Evolutionary conservation across 1,139 yeast species (phyloP).

Genomic region (Wickerhamomyces sp.): DNA sequence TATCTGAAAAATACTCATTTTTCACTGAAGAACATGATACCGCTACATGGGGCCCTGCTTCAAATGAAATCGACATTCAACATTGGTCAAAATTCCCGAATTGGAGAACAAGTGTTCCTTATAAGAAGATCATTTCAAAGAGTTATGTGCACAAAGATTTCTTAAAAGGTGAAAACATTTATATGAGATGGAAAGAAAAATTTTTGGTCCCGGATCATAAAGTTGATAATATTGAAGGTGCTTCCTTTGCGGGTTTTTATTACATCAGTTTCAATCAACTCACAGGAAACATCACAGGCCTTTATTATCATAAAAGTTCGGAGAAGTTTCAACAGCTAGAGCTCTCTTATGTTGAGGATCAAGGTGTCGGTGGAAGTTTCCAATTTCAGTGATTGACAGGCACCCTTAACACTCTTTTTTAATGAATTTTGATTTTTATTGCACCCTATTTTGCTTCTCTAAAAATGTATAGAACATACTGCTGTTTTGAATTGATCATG

Average conservation of each 20-base stretch:
- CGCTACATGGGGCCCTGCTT: slow-evolving; percentile 51
- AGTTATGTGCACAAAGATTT: slow-evolving; percentile 29
- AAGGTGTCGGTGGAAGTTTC: slow-evolving; percentile 33
- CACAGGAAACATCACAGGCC: slow-evolving; percentile 70
- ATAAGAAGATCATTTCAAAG: slow-evolving; percentile 25
- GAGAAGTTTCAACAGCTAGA: slow-evolving; percentile 72
- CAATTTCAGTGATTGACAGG: slow-evolving; percentile 24
- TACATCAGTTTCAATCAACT: slow-evolving; percentile 78
- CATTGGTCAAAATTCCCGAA: slow-evolving; percentile 83
- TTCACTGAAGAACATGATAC: slow-evolving; percentile 29
- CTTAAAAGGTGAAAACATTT: slow-evolving; percentile 46
- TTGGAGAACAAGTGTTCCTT: slow-evolving; percentile 35
- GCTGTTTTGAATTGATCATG: too few species aligned
- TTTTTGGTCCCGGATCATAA: slow-evolving; percentile 78
- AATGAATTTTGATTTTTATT: too few species aligned
- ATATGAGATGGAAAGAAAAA: slow-evolving; percentile 94
- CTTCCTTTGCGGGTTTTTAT: slow-evolving; percentile 90
- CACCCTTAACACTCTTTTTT: too few species aligned
- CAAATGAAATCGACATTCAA: slow-evolving; percentile 63
- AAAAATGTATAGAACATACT: too few species aligned
- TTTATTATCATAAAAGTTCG: slow-evolving; percentile 73
- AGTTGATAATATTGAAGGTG: slow-evolving; percentile 61
- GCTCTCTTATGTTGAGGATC: slow-evolving; percentile 39
- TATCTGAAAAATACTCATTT: slow-evolving; percentile 56
- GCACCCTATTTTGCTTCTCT: too few species aligned